Evolutionary conservation across 192 early-diverging fungal genomes (phyloP).

Genomic region (Backusella tuberculispora): DNA sequence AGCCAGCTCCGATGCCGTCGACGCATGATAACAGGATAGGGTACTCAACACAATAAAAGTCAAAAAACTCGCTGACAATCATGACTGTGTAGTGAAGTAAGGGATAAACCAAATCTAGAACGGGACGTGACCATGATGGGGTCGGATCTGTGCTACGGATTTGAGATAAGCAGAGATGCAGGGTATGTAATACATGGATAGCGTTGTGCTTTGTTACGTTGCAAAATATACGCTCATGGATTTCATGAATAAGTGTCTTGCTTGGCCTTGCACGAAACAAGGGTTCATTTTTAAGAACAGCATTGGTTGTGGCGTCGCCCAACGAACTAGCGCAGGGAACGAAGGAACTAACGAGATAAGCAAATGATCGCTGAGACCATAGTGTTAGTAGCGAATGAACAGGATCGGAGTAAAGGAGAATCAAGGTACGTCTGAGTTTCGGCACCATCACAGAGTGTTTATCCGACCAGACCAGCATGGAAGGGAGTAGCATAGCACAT

Average conservation of each 20-base stretch:
- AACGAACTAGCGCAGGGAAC: not conserved
- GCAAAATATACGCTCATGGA: not conserved
- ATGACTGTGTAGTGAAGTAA: constrained; percentile 27
- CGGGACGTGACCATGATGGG: constrained; percentile 30
- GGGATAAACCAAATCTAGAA: constrained; percentile 26
- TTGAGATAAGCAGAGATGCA: constrained; percentile 34
- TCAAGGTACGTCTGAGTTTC: not conserved
- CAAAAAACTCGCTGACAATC: constrained; percentile 25
- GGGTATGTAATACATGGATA: constrained; percentile 33
- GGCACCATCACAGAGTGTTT: not conserved
- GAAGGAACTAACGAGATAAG: constrained; percentile 14
- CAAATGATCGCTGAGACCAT: constrained; percentile 36
- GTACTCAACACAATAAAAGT: constrained; percentile 36
- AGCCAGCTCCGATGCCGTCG: constrained; percentile 40
- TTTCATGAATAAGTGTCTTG: constrained; percentile 18
- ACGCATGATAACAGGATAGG: constrained; percentile 40
- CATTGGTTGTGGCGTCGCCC: not conserved
- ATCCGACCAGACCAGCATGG: constrained; percentile 31
- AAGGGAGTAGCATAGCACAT: constrained; percentile 33
- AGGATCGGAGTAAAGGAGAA: constrained; percentile 20
- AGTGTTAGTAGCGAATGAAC: not conserved
- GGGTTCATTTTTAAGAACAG: not conserved
- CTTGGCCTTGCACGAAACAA: not conserved
- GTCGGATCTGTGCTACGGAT: constrained; percentile 32
- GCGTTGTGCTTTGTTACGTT: constrained; percentile 35